Percentiles rank a stretch among this genome's conserved stretches.
These are phyloP conservation scores for Podaxis carcinomalis DNA, from an alignment of 768 basidiomycete species.

Conservation along the genomic window DNA sequence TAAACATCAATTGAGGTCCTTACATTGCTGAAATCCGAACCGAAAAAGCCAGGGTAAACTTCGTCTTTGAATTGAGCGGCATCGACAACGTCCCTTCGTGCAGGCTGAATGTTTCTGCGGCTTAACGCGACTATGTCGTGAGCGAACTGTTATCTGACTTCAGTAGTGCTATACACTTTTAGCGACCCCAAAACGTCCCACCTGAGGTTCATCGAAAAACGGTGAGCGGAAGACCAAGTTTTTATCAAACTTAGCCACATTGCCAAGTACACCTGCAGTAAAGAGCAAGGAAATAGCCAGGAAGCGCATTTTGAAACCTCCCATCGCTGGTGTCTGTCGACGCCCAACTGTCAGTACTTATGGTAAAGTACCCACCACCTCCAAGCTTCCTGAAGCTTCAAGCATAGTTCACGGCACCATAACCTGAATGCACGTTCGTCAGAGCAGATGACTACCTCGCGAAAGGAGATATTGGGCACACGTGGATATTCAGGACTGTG, in stretches of 20 bases:
- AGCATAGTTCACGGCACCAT: neutral
- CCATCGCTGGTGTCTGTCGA: neutral
- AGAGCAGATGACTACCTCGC: no score
- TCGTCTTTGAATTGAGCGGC: slow-evolving; percentile 36
- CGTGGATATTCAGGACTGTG: neutral
- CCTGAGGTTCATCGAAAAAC: slow-evolving; percentile 32
- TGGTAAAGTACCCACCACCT: neutral
- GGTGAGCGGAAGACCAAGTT: slow-evolving; percentile 40
- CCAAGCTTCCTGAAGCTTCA: neutral
- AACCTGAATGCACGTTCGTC: neutral
- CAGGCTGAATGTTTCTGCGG: slow-evolving; percentile 26
- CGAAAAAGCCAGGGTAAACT: slow-evolving; percentile 47
- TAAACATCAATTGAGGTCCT: slow-evolving; percentile 3
- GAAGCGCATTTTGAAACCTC: neutral
- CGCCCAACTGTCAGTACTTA: neutral
- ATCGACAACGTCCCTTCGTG: slow-evolving; percentile 29
- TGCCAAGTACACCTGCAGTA: slow-evolving; percentile 13
- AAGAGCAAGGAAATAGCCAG: slow-evolving; percentile 4
- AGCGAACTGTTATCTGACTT: slow-evolving; percentile 27
- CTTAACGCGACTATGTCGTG: slow-evolving; percentile 33
- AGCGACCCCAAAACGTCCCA: slow-evolving; percentile 9
- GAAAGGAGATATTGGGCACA: neutral
- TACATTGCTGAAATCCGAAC: slow-evolving; percentile 45
- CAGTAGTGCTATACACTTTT: neutral
- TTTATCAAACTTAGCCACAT: slow-evolving; percentile 26